Base-by-base conservation (phyloP, 768 basidiomycete genomes). In the Rhizopogon rudus region DNA sequence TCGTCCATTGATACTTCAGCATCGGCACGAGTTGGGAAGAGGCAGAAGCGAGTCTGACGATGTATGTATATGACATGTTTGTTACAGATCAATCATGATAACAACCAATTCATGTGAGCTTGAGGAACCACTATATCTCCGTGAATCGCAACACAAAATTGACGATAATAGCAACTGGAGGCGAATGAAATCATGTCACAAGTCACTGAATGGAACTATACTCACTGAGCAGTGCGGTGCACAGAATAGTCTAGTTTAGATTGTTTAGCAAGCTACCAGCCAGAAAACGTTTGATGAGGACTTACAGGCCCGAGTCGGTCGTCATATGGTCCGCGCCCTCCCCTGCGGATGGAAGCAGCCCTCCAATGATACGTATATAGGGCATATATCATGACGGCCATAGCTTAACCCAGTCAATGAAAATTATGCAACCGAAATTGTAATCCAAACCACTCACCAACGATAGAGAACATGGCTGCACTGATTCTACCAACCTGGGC, bases 321-420 rank as follows among this genome's bases (percentile, higher is more conserved):
- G 64, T 99, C 97, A 69, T 98, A 98, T 6, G 96, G 95, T 7
- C 93, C 95, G 55, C 91, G 81, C 9, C 94, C 93, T 45, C 96
- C 91, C 37, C 83, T 78, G 49, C 95, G 85, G 66, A 99, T 99
- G 25, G 93, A 90, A 28, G 84, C 82, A 6, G 96, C 97, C 59
- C 97, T 84, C 92, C 94, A 96, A 68, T 98, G 96, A 68, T 94
- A 99, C 41, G 93, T 93, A 62, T 88, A 88, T 13, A 99, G 73
- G 2, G 97, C 96, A 70, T 99, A 99, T 9, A 91, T 68, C 97
- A 99, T 98, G 57, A 98, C 93, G 20, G 84, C 91, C 84, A 98
- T 91, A 39, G 96, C 96, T 96, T 63, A 3, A 52, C 29, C 29
- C 44, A 28, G 40, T 65, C 51, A 67, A 55, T 58, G 42, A 37